Base-by-base conservation (phyloP, 768 basidiomycete species). In the Trametes sanguinea region DNA sequence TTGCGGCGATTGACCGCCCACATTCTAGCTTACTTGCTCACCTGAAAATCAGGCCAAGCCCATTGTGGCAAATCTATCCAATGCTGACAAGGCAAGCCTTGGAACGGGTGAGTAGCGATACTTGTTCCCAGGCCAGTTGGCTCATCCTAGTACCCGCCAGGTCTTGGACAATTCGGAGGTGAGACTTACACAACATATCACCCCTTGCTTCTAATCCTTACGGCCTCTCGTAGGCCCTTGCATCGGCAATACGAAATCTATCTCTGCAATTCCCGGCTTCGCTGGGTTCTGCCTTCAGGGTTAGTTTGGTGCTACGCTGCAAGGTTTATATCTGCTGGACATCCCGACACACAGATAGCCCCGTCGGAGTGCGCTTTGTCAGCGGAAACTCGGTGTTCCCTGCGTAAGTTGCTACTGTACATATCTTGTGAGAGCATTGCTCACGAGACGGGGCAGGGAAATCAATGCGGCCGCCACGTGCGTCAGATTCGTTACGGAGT, bases 381-480 rank as follows among this genome's bases (percentile, higher is more conserved):
- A 78, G 80, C 64, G 71, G 64, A 33, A 75, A 73, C 37, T 74
- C 76, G 11, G 78, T 74, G 6, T 80, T 78, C 64, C 81, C 82
- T 9, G 75, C 81, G 69, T 71, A 47, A 42, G 69, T 64, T 6
- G 11, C 35, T 37, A 6, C 11, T 37, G 35, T 37, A 6, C 35
- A 22, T 11, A 22, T 40, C 30, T 9, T 35, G 39, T 2, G 4
- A 8, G 4, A 29, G 42, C 10, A 3, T 11, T 9, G 13, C 2
- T 4, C 13, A 13, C 10, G 2, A 30, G 5, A 17, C 14, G 9
- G 11, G 11, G 3, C 32, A 70, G 69, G 2, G 78, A 78, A 14
- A 74, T 82, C 68, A 80, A 80, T 62, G 80, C 86, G 1, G 95
- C 92, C 4, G 81, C 92, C 7, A 92, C 94, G 81, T 93, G 72